Evolutionary conservation across 2,329 filamentous ascomycete species (phyloP), one percentile per base, ranked within the genome.

Genomic region (Fusarium graminum): DNA sequence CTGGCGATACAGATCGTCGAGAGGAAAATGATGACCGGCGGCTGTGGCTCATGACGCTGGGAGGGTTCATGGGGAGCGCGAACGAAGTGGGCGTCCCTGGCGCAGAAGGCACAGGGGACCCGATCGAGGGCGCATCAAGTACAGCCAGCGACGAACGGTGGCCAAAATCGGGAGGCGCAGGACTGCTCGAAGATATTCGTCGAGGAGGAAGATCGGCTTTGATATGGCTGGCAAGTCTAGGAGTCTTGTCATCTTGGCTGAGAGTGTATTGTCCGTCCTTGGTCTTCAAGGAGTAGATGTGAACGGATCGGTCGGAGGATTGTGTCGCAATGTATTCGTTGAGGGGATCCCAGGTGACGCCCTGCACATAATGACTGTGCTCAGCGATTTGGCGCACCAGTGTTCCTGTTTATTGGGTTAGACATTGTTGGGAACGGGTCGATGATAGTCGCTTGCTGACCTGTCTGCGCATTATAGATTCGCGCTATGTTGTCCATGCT

Each of bases 401-500:
- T 30, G 84, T 82, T 59, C 86, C 85, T 83, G 43, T 51, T 46
- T 41, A 10, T 26, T 38, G 46, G 9, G 47, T 63, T 50, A 66
- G 58, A 53, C 22, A 9, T 30, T 29, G 46, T 54, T 42, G 19
- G 39, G 30, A 28, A 46, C 32, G 43, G 10, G 17, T 47, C 10
- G 29, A 17, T 7, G 14, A 17, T 34, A 44, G 39, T 52, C 39
- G 56, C n/a, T 46, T 63, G 70, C 85, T 67, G 82, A 94, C 92
- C 94, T 73, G 92, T 95, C 67, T 92, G 90, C 56, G 94, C 92
- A 79, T 97, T 97, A 83, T 97, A 98, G 72, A 99, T 98, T 60
- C 94, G 88, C 59, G 95, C 94, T 76, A 98, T 90, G 77, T 99
- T 99, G 81, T 99, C 95, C 94, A 99, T 98, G 80, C 95, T 98